phyloP scores from a whole-genome alignment of 495 filamentous ascomycete genomes.

The Aspergillus campestris region DNA sequence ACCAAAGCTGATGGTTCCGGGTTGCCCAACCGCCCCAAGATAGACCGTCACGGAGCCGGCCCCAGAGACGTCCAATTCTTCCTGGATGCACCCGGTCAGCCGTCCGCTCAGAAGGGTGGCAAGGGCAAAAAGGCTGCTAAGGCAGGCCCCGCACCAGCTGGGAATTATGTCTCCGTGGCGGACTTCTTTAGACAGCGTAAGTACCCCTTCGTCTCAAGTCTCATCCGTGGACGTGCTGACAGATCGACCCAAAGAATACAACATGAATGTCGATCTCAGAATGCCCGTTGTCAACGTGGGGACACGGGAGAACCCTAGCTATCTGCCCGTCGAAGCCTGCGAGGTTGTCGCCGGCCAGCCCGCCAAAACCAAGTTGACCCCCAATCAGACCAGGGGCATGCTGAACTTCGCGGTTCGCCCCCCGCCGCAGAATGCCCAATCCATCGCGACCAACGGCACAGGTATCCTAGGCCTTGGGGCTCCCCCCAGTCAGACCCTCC shows the following conservation, averaged over 20 bases:
- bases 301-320: slow-evolving; percentile 46
- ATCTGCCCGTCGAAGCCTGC: slow-evolving; percentile 60
- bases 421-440: slow-evolving; percentile 54
- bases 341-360: slow-evolving; percentile 58
- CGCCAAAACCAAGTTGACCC: slow-evolving; percentile 41
- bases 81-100: slow-evolving; percentile 16
- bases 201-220: slow-evolving; percentile 20
- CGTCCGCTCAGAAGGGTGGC: slow-evolving; percentile 6
- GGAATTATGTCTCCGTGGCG: slow-evolving; percentile 40
- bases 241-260: slow-evolving; percentile 28
- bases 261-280: slow-evolving; percentile 26
- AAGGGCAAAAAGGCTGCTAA: slow-evolving; percentile 28
- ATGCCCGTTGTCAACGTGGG: slow-evolving; percentile 68
- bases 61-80: slow-evolving; percentile 42
- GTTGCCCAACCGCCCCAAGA: slow-evolving; percentile 21
- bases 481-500: neutral
- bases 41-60: slow-evolving; percentile 27
- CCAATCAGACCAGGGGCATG: slow-evolving; percentile 51
- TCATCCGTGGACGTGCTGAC: neutral
- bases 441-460: slow-evolving; percentile 48
- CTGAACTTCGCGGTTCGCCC: slow-evolving; percentile 56
- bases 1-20: slow-evolving; percentile 25
- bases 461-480: slow-evolving; percentile 35
- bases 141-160: slow-evolving; percentile 24
- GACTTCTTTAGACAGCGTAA: slow-evolving; percentile 44